Base-by-base conservation (phyloP, 2,329 filamentous ascomycete genomes). In the Fusarium sp. region DNA sequence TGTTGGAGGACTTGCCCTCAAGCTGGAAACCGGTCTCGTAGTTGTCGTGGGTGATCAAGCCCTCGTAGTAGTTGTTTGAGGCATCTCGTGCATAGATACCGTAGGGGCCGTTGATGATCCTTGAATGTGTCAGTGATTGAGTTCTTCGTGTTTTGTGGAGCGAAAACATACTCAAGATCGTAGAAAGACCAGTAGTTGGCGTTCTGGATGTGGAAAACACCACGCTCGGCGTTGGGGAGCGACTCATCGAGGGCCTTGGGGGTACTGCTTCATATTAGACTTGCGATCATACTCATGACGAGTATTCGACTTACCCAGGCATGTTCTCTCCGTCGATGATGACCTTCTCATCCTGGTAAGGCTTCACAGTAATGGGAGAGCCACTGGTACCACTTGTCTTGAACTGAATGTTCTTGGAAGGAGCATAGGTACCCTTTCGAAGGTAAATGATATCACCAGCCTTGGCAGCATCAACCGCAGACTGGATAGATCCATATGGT, bases 351-450 rank as follows among this genome's bases (percentile, higher is more conserved):
- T 70, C 72, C 13, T 77, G 72, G 59, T 84, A 85, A 0, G 83
- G 76, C 15, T 77, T 75, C 31, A 86, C 71, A 0, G 81, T 83
- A 48, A 81, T 82, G 2, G 81, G 82, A 3, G 78, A 74, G 0
- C 78, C 75, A 15, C 75, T 66, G 1, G 79, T 82, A 26, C 84
- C 83, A 34, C 78, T 80, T 57, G 81, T 81, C 43, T 75, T 81
- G 72, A 86, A 78, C 68, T 85, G 82, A 45, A 86, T 83, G 72
- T 85, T 86, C 36, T 78, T 79, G 1, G 80, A 81, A 0, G 80
- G 81, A 40, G 77, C 74, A 74, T 85, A 85, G n/a, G 78, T 83
- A 54, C 84, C 83, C 10, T 82, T 82, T 9, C 81, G 80, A 5
- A 85, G 75, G 44, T 81, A 80, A 38, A 85, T 83, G 8, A 76